Evolutionary conservation across 2,329 filamentous ascomycete genomes (phyloP).

Genomic region (Monosporascus sp.): DNA sequence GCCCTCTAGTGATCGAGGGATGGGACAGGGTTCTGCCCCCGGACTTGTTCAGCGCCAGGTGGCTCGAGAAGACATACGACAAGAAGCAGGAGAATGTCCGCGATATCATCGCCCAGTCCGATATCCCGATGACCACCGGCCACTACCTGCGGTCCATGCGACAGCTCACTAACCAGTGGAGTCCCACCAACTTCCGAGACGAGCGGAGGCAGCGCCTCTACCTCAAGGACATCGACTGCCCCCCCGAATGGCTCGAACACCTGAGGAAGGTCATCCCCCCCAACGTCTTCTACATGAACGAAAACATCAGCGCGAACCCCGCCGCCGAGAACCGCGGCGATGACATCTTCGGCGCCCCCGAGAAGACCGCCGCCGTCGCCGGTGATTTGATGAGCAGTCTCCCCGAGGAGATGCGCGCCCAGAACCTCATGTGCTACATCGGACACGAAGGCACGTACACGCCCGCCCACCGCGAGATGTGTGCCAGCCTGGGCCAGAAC

Average conservation of each 20-base stretch:
- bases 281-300: constrained; percentile 85
- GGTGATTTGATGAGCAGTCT: constrained; percentile 95
- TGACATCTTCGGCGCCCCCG: constrained; percentile 42
- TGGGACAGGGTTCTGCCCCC: constrained; percentile 73
- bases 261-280: constrained; percentile 73
- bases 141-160: constrained; percentile 90
- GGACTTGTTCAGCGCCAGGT: constrained; percentile 72
- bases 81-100: constrained; percentile 81
- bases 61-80: constrained; percentile 74
- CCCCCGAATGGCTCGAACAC: constrained; percentile 76
- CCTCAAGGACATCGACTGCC: constrained; percentile 95
- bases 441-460: constrained; percentile 97
- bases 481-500: constrained; percentile 90
- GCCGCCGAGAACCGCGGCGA: constrained; percentile 27
- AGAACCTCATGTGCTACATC: constrained; percentile 98
- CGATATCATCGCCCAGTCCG: constrained; percentile 66
- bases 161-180: constrained; percentile 79
- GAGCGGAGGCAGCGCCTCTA: constrained; percentile 82
- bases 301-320: constrained; percentile 49
- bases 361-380: constrained; percentile 61
- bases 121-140: constrained; percentile 78
- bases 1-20: constrained; percentile 85
- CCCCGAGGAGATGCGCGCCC: constrained; percentile 78
- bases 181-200: constrained; percentile 68
- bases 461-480: constrained; percentile 95